Percentiles rank a stretch among this genome's conserved stretches.
These are phyloP conservation scores for Termitomyces sp. DNA, from an alignment of 768 basidiomycete species.

Conservation along the genomic window DNA sequence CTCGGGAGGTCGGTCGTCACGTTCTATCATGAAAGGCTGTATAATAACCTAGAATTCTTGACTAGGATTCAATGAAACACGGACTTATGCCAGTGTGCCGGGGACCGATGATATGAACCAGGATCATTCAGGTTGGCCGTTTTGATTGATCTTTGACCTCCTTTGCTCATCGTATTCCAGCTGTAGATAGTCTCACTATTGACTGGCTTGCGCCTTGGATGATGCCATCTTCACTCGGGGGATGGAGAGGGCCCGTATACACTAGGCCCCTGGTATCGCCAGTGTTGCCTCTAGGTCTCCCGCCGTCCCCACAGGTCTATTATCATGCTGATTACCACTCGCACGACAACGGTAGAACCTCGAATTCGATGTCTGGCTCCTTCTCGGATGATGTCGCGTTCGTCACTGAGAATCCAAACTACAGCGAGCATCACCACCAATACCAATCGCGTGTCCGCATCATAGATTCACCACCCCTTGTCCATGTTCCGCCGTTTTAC, in stretches of 20 bases:
- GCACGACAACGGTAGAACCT: constrained; percentile 7
- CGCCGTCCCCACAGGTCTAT: constrained; percentile 2
- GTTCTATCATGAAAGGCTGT: not conserved
- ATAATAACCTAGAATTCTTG: not conserved
- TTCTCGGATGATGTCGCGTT: constrained; percentile 25
- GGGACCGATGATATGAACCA: not conserved
- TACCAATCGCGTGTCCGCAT: constrained; percentile 34
- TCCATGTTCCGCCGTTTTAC: constrained; percentile 29
- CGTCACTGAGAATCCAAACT: constrained; percentile 35
- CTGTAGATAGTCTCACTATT: not conserved
- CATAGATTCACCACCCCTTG: constrained; percentile 23
- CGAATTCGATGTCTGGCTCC: constrained; percentile 15
- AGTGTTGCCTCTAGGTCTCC: constrained; percentile 4
- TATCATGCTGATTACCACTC: constrained; percentile 10
- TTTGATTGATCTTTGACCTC: not conserved
- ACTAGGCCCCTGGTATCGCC: constrained; percentile 4
- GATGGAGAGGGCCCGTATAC: constrained; percentile 4
- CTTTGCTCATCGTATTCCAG: not conserved
- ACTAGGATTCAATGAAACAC: not conserved
- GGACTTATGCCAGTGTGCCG: not conserved
- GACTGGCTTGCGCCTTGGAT: not conserved
- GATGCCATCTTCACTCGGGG: not conserved
- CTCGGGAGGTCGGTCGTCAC: constrained; percentile 9
- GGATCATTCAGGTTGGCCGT: not conserved
- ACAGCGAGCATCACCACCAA: constrained; percentile 31